Conservation (phyloP, 1,139 yeast species). For the Yamadazyma mexicana region DNA sequence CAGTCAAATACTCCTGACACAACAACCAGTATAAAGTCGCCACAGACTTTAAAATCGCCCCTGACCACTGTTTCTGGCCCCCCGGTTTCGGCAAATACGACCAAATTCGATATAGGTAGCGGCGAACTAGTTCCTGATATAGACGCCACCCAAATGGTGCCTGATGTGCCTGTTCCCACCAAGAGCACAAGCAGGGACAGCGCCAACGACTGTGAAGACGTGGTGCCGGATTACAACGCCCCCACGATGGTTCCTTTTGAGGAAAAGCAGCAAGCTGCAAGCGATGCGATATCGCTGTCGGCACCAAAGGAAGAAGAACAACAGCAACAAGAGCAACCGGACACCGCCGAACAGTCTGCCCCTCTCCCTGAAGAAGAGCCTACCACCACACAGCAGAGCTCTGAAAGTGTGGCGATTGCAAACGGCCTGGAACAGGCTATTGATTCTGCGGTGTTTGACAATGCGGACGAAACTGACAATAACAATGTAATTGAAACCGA, state of each 20-base stretch:
- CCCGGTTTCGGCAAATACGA: not conserved
- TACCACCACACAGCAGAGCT: too few species aligned
- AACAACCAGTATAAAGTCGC: not conserved
- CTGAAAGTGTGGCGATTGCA: not conserved
- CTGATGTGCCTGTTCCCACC: not conserved
- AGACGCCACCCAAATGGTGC: slow-evolving; percentile 2
- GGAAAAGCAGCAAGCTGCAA: not conserved
- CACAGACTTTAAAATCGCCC: not conserved
- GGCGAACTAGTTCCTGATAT: slow-evolving; percentile 4
- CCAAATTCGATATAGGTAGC: not conserved
- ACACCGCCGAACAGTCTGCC: too few species aligned
- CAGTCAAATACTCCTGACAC: not conserved
- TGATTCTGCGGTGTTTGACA: not conserved
- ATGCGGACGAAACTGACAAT: not conserved
- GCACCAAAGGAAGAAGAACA: not conserved
- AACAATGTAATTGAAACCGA: too few species aligned
- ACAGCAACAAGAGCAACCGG: too few species aligned
- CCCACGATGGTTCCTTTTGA: slow-evolving; percentile 3
- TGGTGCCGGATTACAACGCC: slow-evolving; percentile 2
- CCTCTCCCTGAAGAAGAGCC: too few species aligned
- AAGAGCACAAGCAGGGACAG: not conserved
- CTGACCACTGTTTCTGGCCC: not conserved
- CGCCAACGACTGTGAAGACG: slow-evolving; percentile 1
- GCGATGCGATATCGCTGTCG: too few species aligned
- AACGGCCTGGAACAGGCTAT: not conserved